Base-by-base conservation (phyloP, 306 rosid genomes). In the Aeschynomene evenia region DNA sequence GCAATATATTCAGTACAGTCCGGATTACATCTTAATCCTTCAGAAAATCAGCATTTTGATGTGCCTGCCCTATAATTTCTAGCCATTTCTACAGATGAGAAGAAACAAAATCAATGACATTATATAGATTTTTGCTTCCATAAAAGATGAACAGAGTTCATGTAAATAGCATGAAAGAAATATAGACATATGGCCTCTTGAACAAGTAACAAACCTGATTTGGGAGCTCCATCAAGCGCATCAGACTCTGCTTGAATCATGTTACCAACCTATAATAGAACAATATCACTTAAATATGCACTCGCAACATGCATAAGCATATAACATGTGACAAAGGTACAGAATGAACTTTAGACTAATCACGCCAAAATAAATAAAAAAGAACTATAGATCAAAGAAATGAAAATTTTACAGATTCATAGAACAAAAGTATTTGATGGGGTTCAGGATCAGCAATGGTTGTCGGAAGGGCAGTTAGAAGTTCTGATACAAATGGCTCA, bases 211-310 rank as follows among this genome's bases (percentile, higher is more conserved):
- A 51, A 19, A 94, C 99, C 96, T 91, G 95, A 67, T 95, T 91
- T 60, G 99, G 99, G 24, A 95, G 96, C 68, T 58, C 82, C 99
- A 95, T 95, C 84, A 95, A 75, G 61, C 96, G 81, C 81, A 80
- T 95, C 99, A 48, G 96, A 63, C 77, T 95, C 99, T 9, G 97
- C 99, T 76, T 91, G 99, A 84, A 91, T 86, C 99, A 95, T 95
- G 58, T 91, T 84, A 70, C 85, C 97, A 61, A 95, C 99, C 99
- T 95, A 71, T n/a, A 74, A 71, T 16, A 49, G 18, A 72, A 71
- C 9, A 49, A 66, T 16, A 29, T 51, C 20, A 20, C 13, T 14
- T 20, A 63, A 43, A 39, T 16, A 33, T 52, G 63, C 13, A 57
- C 20, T 28, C 31, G 5, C 4, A 26, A 10, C 21, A n/a, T 45